These are phyloP conservation scores for Sporisorium scitamineum DNA, from an alignment of 1,284 basidiomycete species.

Conservation along the genomic window DNA sequence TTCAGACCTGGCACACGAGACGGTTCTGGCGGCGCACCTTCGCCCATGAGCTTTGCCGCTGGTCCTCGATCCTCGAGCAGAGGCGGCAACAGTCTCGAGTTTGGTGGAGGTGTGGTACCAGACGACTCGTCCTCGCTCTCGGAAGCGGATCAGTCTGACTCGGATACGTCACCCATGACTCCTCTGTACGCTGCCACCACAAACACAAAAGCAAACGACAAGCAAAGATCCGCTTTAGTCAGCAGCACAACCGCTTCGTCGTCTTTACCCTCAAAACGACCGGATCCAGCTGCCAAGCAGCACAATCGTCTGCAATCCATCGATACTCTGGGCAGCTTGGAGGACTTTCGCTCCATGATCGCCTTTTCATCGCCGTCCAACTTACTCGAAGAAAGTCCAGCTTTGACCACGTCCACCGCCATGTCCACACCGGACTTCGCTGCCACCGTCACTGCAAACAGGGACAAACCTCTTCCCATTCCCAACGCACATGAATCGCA, in stretches of 20 bases:
- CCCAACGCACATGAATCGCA: slow-evolving; percentile 18
- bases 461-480: slow-evolving; percentile 12
- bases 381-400: slow-evolving; percentile 29
- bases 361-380: slow-evolving; percentile 25
- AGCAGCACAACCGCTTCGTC: background rate
- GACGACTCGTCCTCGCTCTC: slow-evolving; percentile 30
- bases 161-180: slow-evolving; percentile 15
- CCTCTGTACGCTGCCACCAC: slow-evolving; percentile 8
- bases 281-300: background rate
- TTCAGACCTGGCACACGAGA: slow-evolving; percentile 28
- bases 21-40: slow-evolving; percentile 12
- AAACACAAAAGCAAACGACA: background rate
- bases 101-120: slow-evolving; percentile 46
- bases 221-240: background rate
- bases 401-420: slow-evolving; percentile 32
- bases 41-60: slow-evolving; percentile 40
- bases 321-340: slow-evolving; percentile 30
- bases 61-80: slow-evolving; percentile 37
- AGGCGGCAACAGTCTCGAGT: slow-evolving; percentile 33
- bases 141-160: slow-evolving; percentile 24
- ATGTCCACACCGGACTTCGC: slow-evolving; percentile 28
- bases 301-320: slow-evolving; percentile 24
- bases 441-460: background rate
- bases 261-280: background rate
- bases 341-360: slow-evolving; percentile 45